Percentiles rank a stretch among this genome's conserved stretches.
Conservation (phyloP, 1,284 basidiomycete genomes). For the Agaricales sp. region DNA sequence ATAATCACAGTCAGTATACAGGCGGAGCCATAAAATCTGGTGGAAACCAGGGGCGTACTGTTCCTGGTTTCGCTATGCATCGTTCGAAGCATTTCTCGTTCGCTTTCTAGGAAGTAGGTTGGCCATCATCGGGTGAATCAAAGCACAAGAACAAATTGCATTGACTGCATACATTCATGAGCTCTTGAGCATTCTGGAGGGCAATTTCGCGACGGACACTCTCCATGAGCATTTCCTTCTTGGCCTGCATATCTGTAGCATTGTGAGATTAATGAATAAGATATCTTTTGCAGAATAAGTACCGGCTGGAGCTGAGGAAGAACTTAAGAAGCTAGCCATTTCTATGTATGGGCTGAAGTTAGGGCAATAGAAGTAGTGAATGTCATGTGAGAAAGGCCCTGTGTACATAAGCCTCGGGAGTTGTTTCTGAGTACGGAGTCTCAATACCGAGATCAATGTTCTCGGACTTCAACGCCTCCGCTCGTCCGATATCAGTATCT, state of each 20-base stretch:
- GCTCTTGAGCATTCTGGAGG: slow-evolving; percentile 68
- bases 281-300: too few relatives aligned
- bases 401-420: too few relatives aligned
- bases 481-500: too few relatives aligned
- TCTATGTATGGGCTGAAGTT: background rate
- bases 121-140: slow-evolving; percentile 3
- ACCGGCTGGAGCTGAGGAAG: background rate
- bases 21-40: too few relatives aligned
- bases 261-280: too few relatives aligned
- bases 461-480: too few relatives aligned
- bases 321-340: background rate
- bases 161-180: slow-evolving; percentile 53
- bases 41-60: slow-evolving; percentile 10
- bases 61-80: slow-evolving; percentile 70
- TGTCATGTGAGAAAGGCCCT: too few relatives aligned
- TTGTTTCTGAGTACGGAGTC: too few relatives aligned
- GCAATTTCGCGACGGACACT: slow-evolving; percentile 64
- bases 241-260: slow-evolving; percentile 39
- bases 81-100: slow-evolving; percentile 71
- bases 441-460: too few relatives aligned
- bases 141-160: background rate
- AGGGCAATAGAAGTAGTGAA: too few relatives aligned
- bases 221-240: slow-evolving; percentile 65
- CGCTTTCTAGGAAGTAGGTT: slow-evolving; percentile 40
- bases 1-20: too few relatives aligned